These are phyloP conservation scores for Begonia loranthoides DNA, from an alignment of 306 rosid species.

Conservation along the genomic window DNA sequence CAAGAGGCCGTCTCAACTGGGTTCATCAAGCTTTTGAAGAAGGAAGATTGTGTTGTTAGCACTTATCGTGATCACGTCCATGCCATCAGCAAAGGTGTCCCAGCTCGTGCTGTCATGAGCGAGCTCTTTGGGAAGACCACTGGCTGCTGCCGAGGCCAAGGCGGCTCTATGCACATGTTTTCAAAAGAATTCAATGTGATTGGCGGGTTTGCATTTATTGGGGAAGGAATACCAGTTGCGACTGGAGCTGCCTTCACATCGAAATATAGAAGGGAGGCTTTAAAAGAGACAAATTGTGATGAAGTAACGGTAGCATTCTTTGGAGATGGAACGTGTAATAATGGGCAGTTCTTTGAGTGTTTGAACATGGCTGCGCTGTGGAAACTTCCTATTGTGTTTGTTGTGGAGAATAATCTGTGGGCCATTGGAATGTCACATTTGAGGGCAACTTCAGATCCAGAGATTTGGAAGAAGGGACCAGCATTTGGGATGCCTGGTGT, in stretches of 20 bases:
- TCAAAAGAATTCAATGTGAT: constrained; percentile 75
- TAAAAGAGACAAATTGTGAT: constrained; percentile 56
- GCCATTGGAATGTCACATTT: constrained; percentile 98
- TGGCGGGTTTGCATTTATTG: constrained; percentile 96
- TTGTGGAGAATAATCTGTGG: constrained; percentile 98
- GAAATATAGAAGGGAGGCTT: constrained; percentile 76
- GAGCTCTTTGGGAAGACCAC: constrained; percentile 98
- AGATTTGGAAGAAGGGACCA: constrained; percentile 97
- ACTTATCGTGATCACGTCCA: constrained; percentile 98
- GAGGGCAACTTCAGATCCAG: constrained; percentile 94
- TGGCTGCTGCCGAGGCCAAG: constrained; percentile 97
- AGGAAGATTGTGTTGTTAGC: constrained; percentile 76
- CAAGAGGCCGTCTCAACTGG: constrained; percentile 99
- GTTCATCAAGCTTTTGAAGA: constrained; percentile 68
- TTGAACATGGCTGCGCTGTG: constrained; percentile 96
- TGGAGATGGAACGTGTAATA: constrained; percentile 93
- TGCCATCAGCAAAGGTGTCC: constrained; percentile 90
- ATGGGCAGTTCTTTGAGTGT: constrained; percentile 96
- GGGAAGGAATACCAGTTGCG: constrained; percentile 97
- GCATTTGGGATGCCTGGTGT: constrained; percentile 99
- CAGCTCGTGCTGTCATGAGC: constrained; percentile 89
- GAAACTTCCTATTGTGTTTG: constrained; percentile 93
- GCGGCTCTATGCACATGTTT: constrained; percentile 99
- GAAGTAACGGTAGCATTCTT: constrained; percentile 79
- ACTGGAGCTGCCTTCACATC: constrained; percentile 89